These are phyloP conservation scores for Populus alba DNA, from an alignment of 345 rosid genomes.

Conservation along the genomic window DNA sequence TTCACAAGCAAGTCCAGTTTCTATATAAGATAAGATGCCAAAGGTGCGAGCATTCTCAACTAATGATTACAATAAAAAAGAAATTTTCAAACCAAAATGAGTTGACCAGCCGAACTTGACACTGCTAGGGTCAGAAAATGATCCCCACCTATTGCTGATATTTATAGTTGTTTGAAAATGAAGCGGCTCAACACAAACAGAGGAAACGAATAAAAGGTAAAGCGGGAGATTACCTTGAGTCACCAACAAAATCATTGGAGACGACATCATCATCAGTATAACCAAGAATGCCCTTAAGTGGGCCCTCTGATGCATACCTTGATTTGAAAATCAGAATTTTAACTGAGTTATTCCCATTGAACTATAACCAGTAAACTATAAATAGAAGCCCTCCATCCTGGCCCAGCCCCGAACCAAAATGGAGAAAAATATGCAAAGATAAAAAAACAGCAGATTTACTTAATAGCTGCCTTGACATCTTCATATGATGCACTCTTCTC, in stretches of 20 bases:
- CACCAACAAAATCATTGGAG: slow-evolving; percentile 88
- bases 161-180: not conserved
- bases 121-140: not conserved
- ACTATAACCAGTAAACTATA: not conserved
- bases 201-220: not conserved
- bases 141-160: not conserved
- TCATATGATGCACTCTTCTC: slow-evolving; percentile 87
- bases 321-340: slow-evolving; percentile 5
- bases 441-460: slow-evolving; percentile 37
- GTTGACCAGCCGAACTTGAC: not conserved
- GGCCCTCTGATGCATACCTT: slow-evolving; percentile 93
- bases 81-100: not conserved
- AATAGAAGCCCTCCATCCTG: not conserved
- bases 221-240: slow-evolving; percentile 57
- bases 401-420: not conserved
- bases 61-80: not conserved
- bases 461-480: slow-evolving; percentile 90
- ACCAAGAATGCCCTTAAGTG: slow-evolving; percentile 88
- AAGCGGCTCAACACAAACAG: not conserved
- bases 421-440: not conserved
- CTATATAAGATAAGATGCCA: no score
- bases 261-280: slow-evolving; percentile 97
- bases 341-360: not conserved
- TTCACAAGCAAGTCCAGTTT: not conserved
- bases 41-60: not conserved